phyloP scores from a whole-genome alignment of 2,329 filamentous ascomycete species.

The Aurifilum marmelostoma region DNA sequence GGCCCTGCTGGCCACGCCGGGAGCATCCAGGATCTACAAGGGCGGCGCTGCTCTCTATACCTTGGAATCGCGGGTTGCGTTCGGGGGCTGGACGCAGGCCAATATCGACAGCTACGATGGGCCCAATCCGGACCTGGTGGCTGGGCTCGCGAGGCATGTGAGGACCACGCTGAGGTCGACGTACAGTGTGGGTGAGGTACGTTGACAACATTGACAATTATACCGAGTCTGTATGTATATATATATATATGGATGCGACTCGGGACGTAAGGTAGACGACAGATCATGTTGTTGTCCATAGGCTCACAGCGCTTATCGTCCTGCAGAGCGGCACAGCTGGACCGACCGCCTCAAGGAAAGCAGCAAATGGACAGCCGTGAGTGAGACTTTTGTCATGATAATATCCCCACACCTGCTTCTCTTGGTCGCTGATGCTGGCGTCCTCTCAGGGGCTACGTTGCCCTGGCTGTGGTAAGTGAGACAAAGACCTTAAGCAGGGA shows the following conservation, averaged over 20 bases:
- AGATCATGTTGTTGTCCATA: not conserved
- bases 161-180: conserved; percentile 57
- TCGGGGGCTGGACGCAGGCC: conserved; percentile 63
- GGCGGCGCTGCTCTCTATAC: conserved; percentile 68
- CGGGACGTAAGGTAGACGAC: not conserved
- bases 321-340: conserved; percentile 62
- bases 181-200: conserved; percentile 56
- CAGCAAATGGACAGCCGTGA: conserved; percentile 59
- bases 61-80: conserved; percentile 58
- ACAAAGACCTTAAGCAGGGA: conserved; percentile 57
- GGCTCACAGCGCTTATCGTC: conserved; percentile 3
- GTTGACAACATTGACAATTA: not conserved
- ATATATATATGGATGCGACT: not conserved
- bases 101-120: conserved; percentile 58
- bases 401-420: too few relatives aligned
- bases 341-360: conserved; percentile 57
- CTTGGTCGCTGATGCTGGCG: not conserved
- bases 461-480: conserved; percentile 60
- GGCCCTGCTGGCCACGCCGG: conserved; percentile 59
- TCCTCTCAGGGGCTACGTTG: conserved; percentile 58
- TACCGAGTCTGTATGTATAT: not conserved
- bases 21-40: conserved; percentile 61
- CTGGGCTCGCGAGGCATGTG: conserved; percentile 58
- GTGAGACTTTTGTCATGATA: not conserved
- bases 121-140: conserved; percentile 61